phyloP scores from a whole-genome alignment of 1,284 basidiomycete species.

The Mixia osmundae region DNA sequence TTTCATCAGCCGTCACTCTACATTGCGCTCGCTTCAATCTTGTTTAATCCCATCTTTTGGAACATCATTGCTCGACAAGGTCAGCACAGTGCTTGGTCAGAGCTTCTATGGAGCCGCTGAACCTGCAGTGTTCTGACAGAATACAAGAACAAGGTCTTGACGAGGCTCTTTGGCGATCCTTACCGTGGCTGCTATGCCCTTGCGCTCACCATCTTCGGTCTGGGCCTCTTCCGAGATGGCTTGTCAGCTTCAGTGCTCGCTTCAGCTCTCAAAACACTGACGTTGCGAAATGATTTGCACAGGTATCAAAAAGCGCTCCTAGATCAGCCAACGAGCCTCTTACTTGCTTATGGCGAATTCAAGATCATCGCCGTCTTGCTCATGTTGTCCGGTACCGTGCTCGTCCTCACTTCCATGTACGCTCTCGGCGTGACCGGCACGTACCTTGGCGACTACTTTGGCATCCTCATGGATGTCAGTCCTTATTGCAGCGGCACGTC shows the following conservation, averaged over 20 bases:
- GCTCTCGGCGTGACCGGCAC: constrained; percentile 68
- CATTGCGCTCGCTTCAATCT: constrained; percentile 30
- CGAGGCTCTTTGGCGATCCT: constrained; percentile 47
- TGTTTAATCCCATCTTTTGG: constrained; percentile 17
- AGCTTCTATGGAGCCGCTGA: not conserved
- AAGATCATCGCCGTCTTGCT: constrained; percentile 35
- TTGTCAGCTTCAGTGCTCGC: constrained; percentile 34
- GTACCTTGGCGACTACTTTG: constrained; percentile 64
- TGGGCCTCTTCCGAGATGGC: constrained; percentile 62
- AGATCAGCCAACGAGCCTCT: constrained; percentile 36
- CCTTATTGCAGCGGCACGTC: not conserved
- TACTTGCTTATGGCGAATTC: constrained; percentile 32
- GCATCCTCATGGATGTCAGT: constrained; percentile 73
- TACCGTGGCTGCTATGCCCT: constrained; percentile 69
- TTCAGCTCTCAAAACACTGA: not conserved
- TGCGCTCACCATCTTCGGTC: constrained; percentile 65
- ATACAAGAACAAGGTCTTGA: constrained; percentile 65
- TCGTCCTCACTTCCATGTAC: constrained; percentile 75
- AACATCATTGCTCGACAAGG: constrained; percentile 5
- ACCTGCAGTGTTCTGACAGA: constrained; percentile 29
- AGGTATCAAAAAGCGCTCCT: constrained; percentile 48
- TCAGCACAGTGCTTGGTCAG: not conserved
- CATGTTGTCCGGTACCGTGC: constrained; percentile 46
- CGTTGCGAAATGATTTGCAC: not conserved
- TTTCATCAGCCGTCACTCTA: constrained; percentile 39